These are phyloP conservation scores for Lachancea dasiensis DNA, from an alignment of 805 yeast genomes.

Conservation along the genomic window DNA sequence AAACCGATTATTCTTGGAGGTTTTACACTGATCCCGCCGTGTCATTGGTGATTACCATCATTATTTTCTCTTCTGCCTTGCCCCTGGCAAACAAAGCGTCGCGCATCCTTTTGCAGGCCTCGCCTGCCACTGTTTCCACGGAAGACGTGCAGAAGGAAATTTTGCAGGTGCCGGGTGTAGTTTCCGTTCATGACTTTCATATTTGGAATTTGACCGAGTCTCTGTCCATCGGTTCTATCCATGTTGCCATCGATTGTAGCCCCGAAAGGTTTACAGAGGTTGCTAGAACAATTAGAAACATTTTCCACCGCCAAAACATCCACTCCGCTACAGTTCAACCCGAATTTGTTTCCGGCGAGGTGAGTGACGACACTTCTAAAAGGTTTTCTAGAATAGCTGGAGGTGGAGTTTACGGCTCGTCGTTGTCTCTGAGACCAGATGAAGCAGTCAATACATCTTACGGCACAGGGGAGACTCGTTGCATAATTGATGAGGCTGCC, in stretches of 20 bases:
- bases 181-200: conserved; percentile 90
- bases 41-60: conserved; percentile 77
- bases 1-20: conserved; percentile 84
- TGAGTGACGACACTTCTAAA: conserved; percentile 30
- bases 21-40: conserved; percentile 81
- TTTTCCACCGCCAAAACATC: conserved; percentile 77
- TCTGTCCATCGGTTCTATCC: conserved; percentile 80
- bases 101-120: conserved; percentile 83
- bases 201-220: conserved; percentile 93
- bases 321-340: conserved; percentile 97
- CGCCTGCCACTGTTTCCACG: conserved; percentile 79
- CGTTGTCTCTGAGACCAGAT: conserved; percentile 11
- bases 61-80: conserved; percentile 85
- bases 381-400: conserved; percentile 33
- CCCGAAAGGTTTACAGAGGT: conserved; percentile 65
- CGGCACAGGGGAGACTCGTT: conserved; percentile 34
- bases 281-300: conserved; percentile 68
- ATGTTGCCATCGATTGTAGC: conserved; percentile 62
- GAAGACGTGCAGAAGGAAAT: conserved; percentile 68
- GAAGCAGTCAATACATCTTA: conserved; percentile 26
- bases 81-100: conserved; percentile 86
- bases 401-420: conserved; percentile 21
- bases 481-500: conserved; percentile 48
- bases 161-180: conserved; percentile 60
- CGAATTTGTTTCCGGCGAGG: conserved; percentile 52